phyloP scores from a whole-genome alignment of 345 rosid genomes.

The Eucalyptus dawsonii region DNA sequence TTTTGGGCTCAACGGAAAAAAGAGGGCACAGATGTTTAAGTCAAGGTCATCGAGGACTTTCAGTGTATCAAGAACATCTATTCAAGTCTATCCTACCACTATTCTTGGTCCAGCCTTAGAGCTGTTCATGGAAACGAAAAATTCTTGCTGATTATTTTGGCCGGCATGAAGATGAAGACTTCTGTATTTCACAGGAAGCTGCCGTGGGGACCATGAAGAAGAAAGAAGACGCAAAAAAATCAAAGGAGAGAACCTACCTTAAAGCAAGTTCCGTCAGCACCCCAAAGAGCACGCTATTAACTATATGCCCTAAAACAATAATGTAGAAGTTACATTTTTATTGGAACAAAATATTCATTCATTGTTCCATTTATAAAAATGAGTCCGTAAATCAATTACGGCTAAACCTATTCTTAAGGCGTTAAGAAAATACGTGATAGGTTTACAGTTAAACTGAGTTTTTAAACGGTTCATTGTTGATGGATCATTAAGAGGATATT shows the following conservation, averaged over 20 bases:
- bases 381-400: too few relatives aligned
- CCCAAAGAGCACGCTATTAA: too few relatives aligned
- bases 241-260: too few relatives aligned
- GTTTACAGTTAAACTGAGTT: too few relatives aligned
- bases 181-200: background rate
- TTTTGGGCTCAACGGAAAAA: background rate
- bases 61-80: background rate
- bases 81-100: background rate
- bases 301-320: too few relatives aligned
- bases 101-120: background rate
- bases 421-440: too few relatives aligned
- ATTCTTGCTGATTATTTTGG: background rate
- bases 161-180: background rate
- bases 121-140: background rate
- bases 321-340: too few relatives aligned
- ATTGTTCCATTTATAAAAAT: too few relatives aligned
- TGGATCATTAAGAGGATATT: too few relatives aligned
- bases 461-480: fast-evolving
- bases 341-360: too few relatives aligned
- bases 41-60: background rate
- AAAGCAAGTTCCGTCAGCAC: background rate
- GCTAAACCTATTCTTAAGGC: too few relatives aligned
- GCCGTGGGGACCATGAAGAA: background rate
- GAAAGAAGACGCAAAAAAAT: background rate
- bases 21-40: background rate